Evolutionary conservation across 768 basidiomycete genomes (phyloP).

Genomic region (Postia placenta): DNA sequence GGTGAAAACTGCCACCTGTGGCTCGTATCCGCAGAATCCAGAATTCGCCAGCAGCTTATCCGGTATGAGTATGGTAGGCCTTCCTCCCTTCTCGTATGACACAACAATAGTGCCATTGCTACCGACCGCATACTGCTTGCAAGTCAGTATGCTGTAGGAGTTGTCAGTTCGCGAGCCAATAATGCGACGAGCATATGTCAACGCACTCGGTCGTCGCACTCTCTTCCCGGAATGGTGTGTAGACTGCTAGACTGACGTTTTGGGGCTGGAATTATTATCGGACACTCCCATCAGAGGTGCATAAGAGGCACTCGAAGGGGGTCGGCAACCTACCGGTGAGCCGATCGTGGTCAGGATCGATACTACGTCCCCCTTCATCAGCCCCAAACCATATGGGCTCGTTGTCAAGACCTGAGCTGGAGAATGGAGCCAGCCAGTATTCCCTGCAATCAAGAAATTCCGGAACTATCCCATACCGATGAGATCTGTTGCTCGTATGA

Average conservation of each 20-base stretch:
- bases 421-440: conserved; percentile 43
- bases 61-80: conserved; percentile 50
- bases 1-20: no score
- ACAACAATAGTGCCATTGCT: conserved; percentile 56
- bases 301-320: background rate
- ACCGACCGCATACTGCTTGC: conserved; percentile 63
- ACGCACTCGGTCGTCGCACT: conserved; percentile 54
- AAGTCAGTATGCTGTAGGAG: conserved; percentile 50
- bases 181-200: background rate
- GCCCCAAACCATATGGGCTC: conserved; percentile 46
- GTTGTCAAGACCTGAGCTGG: conserved; percentile 45
- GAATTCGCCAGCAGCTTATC: background rate
- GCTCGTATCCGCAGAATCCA: background rate
- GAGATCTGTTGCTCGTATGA: background rate
- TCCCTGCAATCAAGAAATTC: conserved; percentile 51
- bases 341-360: conserved; percentile 67
- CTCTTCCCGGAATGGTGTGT: conserved; percentile 43
- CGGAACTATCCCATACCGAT: conserved; percentile 50
- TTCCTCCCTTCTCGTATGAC: conserved; percentile 59
- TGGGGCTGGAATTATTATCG: conserved; percentile 52
- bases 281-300: background rate
- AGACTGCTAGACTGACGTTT: conserved; percentile 51
- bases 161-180: conserved; percentile 3
- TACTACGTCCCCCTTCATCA: conserved; percentile 60
- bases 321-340: conserved; percentile 45